Evolutionary conservation across 768 basidiomycete species (phyloP), one percentile per base, ranked within the genome.

Genomic region (Pleurotus pulmonarius): DNA sequence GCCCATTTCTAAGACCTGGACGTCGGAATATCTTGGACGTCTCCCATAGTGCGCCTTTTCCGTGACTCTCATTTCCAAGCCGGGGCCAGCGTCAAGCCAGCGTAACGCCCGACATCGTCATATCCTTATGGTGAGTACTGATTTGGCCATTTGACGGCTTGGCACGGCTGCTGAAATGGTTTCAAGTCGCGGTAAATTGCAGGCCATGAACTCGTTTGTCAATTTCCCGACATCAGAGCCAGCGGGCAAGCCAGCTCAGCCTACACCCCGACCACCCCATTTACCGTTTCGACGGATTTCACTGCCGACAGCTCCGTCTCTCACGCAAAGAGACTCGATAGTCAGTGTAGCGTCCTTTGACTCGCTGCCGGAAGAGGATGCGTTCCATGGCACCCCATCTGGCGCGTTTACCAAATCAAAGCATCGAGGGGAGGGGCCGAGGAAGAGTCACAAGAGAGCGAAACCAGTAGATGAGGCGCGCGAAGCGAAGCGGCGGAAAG

Each of bases 271-370:
- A 11, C 70, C 71, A 1, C 78, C 79, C 11, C 75, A 83, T 69
- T 73, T 84, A 26, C 83, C 85, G 9, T 86, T 86, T 63, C 76
- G 85, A 55, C 75, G 85, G 38, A 86, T 86, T 56, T 86, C 83
- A 39, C 69, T 88, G 51, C 77, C 83, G 54, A 74, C 80, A 39
- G 67, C 79, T 56, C 77, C 85, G 12, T 78, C 77, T 46, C 61
- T 78, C 7, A 66, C 78, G 9, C 75, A 87, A 59, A 73, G 88
- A 38, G 79, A 85, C 43, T 90, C 89, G 0, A 77, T 88, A 9
- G 80, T 79, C 47, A 91, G 88, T 67, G 75, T 90, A 15, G 77
- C 83, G 4, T 91, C 92, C 0, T 84, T 87, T 62, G 88, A 89
- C 57, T 90, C 89, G 0, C 72, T 87, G 7, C 76, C 80, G 3